Percentiles rank a stretch among this genome's conserved stretches.
Conservation (phyloP, 2,329 filamentous ascomycete species). For the Fusarium sororula region DNA sequence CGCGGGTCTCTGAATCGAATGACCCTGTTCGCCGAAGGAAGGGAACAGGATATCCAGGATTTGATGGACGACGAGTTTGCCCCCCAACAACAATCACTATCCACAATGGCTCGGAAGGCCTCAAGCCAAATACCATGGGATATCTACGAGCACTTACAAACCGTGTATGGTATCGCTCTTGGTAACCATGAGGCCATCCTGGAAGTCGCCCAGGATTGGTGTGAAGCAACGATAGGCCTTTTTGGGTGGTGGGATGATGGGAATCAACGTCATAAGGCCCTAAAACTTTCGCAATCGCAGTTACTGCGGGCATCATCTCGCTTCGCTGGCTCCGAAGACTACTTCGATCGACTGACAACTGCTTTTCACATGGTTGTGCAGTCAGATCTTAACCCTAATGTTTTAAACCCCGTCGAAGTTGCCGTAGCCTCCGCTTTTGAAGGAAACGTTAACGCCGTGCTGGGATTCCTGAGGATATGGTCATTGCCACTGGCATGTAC, state of each 20-base stretch:
- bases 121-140: constrained; percentile 90
- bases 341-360: constrained; percentile 76
- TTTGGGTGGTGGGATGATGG: constrained; percentile 93
- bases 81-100: constrained; percentile 61
- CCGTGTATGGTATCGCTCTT: constrained; percentile 81
- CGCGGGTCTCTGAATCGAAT: constrained; percentile 75
- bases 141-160: constrained; percentile 85
- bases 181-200: constrained; percentile 81
- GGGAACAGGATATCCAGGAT: constrained; percentile 57
- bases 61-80: constrained; percentile 47
- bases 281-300: constrained; percentile 53
- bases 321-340: constrained; percentile 69
- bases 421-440: constrained; percentile 85
- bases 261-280: constrained; percentile 57
- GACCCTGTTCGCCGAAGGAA: constrained; percentile 81
- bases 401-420: constrained; percentile 79
- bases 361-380: constrained; percentile 75
- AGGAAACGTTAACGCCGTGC: constrained; percentile 78
- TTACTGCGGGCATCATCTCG: constrained; percentile 50
- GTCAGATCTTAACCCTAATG: constrained; percentile 80
- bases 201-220: constrained; percentile 85
- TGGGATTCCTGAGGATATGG: constrained; percentile 80
- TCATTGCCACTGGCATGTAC: constrained; percentile 82
- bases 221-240: constrained; percentile 84
- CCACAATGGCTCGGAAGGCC: constrained; percentile 77